Conservation (phyloP, 202 grass and related monocot genomes). For the Cymbopogon flexuosus region DNA sequence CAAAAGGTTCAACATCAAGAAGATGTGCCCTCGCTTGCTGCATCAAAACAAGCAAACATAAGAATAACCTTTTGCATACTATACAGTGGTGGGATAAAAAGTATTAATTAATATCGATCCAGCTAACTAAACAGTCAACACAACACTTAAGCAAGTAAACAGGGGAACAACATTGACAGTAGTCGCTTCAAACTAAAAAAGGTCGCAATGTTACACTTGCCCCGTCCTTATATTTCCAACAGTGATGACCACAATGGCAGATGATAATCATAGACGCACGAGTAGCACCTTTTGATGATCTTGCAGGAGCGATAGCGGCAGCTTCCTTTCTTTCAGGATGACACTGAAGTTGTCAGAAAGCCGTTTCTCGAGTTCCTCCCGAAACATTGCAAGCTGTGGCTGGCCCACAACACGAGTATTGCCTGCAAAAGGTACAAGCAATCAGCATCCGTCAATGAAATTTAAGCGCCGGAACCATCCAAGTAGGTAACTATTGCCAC, state of each 20-base stretch:
- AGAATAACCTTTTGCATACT: not conserved
- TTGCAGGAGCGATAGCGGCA: conserved; percentile 58
- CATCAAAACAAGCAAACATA: conserved; percentile 38
- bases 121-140: not conserved
- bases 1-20: conserved; percentile 82
- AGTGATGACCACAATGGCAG: not conserved
- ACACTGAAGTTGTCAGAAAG: conserved; percentile 84
- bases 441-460: not conserved
- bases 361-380: conserved; percentile 58
- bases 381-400: conserved; percentile 66
- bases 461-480: not conserved
- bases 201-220: not conserved
- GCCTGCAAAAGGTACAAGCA: conserved; percentile 34
- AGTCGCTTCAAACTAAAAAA: not conserved
- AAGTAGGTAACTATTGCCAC: not conserved
- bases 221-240: not conserved
- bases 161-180: not conserved
- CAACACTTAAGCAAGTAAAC: not conserved
- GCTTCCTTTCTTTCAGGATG: conserved; percentile 63
- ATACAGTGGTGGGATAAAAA: not conserved
- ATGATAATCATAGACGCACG: not conserved
- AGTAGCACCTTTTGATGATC: conserved; percentile 71
- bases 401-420: conserved; percentile 80
- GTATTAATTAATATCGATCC: not conserved
- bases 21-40: conserved; percentile 90